Conservation (phyloP, 768 basidiomycete genomes). For the Russula sp. region DNA sequence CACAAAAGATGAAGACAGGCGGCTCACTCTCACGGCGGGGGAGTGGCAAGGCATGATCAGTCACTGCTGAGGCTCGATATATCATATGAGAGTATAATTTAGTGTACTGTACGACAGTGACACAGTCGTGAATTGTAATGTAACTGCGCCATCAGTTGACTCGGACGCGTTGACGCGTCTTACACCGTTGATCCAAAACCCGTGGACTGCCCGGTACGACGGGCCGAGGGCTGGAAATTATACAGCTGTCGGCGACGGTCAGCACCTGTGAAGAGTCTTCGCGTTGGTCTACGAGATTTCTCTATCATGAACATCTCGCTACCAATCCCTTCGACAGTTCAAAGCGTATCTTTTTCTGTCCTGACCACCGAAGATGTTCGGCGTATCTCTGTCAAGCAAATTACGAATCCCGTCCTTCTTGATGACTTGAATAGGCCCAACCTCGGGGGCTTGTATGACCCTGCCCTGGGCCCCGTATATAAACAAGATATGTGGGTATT, state of each 20-base stretch:
- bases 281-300: not conserved
- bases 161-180: not conserved
- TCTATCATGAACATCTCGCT: slow-evolving; percentile 77
- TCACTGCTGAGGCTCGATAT: not conserved
- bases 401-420: slow-evolving; percentile 87
- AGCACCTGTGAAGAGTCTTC: not conserved
- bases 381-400: slow-evolving; percentile 95
- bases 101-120: not conserved
- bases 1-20: slow-evolving; percentile 73
- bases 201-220: not conserved
- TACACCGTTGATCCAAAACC: not conserved
- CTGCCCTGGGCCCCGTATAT: slow-evolving; percentile 87
- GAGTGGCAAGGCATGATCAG: slow-evolving; percentile 23
- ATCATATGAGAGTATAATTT: slow-evolving; percentile 11
- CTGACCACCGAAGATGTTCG: slow-evolving; percentile 84
- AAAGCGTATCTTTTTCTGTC: slow-evolving; percentile 89
- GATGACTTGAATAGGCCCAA: slow-evolving; percentile 94
- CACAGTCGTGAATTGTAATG: not conserved
- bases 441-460: slow-evolving; percentile 90
- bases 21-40: slow-evolving; percentile 48
- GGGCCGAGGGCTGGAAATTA: not conserved
- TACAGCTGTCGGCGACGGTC: not conserved
- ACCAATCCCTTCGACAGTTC: slow-evolving; percentile 80
- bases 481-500: slow-evolving; percentile 82
- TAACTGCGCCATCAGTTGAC: not conserved